Evolutionary conservation across 1,284 basidiomycete species (phyloP).

Genomic region (Laetiporus sulphureus): DNA sequence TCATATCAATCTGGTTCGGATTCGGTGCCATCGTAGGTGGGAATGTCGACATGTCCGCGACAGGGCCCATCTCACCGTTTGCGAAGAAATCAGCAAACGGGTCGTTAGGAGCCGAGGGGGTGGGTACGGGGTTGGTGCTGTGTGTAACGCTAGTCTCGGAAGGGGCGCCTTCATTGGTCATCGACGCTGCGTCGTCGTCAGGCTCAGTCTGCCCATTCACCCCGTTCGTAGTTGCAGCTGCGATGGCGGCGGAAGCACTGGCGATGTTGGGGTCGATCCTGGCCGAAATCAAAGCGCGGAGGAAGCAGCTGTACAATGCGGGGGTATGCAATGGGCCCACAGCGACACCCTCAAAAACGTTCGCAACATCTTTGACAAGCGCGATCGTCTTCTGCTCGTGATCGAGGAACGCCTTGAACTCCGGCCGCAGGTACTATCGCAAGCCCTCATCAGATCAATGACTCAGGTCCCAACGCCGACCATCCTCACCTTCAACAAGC

Average conservation of each 20-base stretch:
- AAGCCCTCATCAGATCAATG: neutral
- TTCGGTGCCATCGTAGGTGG: slow-evolving; percentile 71
- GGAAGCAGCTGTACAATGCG: slow-evolving; percentile 80
- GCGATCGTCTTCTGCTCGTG: slow-evolving; percentile 64
- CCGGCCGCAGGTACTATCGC: slow-evolving; percentile 48
- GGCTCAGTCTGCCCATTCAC: neutral
- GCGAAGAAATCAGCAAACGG: slow-evolving; percentile 51
- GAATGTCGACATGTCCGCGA: slow-evolving; percentile 72
- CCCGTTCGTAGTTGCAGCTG: slow-evolving; percentile 4
- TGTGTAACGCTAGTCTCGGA: slow-evolving; percentile 1
- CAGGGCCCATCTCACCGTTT: slow-evolving; percentile 75
- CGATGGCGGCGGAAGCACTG: neutral
- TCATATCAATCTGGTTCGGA: slow-evolving; percentile 39
- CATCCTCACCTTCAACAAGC: slow-evolving; percentile 72
- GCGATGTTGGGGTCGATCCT: slow-evolving; percentile 36
- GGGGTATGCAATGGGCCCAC: slow-evolving; percentile 77
- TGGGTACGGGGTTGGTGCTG: neutral
- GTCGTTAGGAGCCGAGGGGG: slow-evolving; percentile 5
- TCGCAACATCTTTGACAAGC: slow-evolving; percentile 78
- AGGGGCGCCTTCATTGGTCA: neutral
- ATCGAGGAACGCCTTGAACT: slow-evolving; percentile 73
- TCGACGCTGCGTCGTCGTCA: neutral
- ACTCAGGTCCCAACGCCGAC: too few species aligned
- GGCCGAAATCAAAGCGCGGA: slow-evolving; percentile 70
- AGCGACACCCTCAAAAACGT: slow-evolving; percentile 69